Percentiles rank a stretch among this genome's conserved stretches.
Conservation (phyloP, 73 alveolate genomes). For the Tetrahymena thermophila region DNA sequence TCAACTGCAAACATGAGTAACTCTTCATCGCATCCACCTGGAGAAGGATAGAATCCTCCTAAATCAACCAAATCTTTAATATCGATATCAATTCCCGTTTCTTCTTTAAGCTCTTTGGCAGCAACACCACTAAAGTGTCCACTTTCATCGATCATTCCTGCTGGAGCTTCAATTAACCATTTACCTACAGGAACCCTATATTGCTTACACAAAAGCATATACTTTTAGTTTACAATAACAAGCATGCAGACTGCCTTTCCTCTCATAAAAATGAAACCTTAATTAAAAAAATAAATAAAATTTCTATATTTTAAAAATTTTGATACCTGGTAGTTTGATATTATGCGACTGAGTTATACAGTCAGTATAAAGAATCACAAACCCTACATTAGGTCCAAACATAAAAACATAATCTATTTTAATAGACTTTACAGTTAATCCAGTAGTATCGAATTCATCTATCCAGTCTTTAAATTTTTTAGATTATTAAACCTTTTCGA, state of each 20-base stretch:
- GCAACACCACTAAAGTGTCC: conserved; percentile 42
- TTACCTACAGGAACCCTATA: conserved; percentile 41
- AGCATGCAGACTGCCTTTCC: conserved; percentile 41
- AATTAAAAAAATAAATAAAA: neutral
- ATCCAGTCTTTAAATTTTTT: conserved; percentile 17
- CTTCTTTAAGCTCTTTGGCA: conserved; percentile 41
- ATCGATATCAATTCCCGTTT: conserved; percentile 12
- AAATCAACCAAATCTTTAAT: conserved; percentile 14
- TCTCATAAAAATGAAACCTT: conserved; percentile 14
- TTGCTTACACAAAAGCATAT: conserved; percentile 13
- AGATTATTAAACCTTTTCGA: neutral
- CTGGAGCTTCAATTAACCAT: conserved; percentile 31
- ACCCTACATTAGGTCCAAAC: conserved; percentile 43
- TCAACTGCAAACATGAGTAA: conserved; percentile 25
- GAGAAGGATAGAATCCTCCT: conserved; percentile 14
- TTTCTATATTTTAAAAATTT: neutral
- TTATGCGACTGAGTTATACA: conserved; percentile 6
- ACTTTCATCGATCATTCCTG: conserved; percentile 44
- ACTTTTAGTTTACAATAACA: conserved; percentile 7
- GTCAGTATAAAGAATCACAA: conserved; percentile 21
- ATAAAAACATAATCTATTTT: conserved; percentile 8
- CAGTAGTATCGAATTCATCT: neutral
- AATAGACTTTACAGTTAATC: neutral
- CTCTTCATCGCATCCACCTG: conserved; percentile 44
- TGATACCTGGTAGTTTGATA: conserved; percentile 20